Evolutionary conservation across 345 rosid genomes (phyloP), one percentile per base, ranked within the genome.

Genomic region (Citrus reticulata): DNA sequence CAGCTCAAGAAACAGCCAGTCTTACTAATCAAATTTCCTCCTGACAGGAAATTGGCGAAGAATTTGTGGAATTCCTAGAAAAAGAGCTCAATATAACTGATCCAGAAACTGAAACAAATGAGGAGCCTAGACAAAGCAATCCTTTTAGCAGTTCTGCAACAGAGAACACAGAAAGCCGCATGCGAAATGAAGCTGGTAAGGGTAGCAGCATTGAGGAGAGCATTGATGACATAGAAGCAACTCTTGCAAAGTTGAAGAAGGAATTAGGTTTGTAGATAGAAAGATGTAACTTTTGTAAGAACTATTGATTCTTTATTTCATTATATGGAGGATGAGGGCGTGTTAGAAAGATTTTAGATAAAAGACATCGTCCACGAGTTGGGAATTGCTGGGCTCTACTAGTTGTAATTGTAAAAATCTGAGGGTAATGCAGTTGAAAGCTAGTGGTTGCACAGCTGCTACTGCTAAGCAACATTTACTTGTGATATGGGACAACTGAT

Each of bases 221-320:
- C 83, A 88, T 95, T 51, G 94, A 92, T 74, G 98, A 93, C 73
- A 89, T 95, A 72, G 99, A 95, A 89, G 96, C 96, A n/a, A 85
- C 94, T 76, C 92, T 95, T 24, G 93, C 96, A 42, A 88, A 86
- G 76, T 77, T 93, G 89, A 95, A 91, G 71, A 92, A 88, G 88
- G 98, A 95, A 74, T 83, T 95, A 77, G 99, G 98, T 76, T 84
- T 95, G 84, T 92, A 90, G 78, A 70, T 5, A 2, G 34, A 46
- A 6, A 75, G 9, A 4, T 75, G 27, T 27, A 14, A 19, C 40
- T 63, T 42, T 63, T 54, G 22, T 19, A 54, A 16, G 58, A 54
- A 17, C 24, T 62, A 62, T 39, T 63, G 69, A 74, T 74, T 62
- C 58, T 40, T 72, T 65, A 20, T 42, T 63, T 27, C 29, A 32